Percentiles rank a stretch among this genome's conserved stretches.
Conservation (phyloP, 1,139 yeast genomes). For the Suhomyces atakaporum region DNA sequence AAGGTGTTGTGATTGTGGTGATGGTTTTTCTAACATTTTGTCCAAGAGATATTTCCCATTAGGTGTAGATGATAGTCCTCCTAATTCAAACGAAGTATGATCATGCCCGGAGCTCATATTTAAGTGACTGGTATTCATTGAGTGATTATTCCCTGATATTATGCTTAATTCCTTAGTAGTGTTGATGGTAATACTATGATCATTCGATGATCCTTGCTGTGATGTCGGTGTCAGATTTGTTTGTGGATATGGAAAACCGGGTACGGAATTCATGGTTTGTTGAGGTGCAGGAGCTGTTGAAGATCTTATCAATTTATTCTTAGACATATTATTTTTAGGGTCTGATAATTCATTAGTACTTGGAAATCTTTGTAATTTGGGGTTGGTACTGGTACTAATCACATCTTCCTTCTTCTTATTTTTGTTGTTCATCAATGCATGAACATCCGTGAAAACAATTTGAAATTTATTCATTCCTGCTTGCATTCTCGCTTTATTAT, state of each 20-base stretch:
- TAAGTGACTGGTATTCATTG: slow-evolving; percentile 32
- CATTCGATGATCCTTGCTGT: slow-evolving; percentile 13
- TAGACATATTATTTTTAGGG: slow-evolving; percentile 3
- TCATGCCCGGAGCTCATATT: slow-evolving; percentile 24
- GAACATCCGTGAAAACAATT: slow-evolving; percentile 54
- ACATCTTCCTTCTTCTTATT: slow-evolving; percentile 26
- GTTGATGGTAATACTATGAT: slow-evolving; percentile 21
- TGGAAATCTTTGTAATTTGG: slow-evolving; percentile 1
- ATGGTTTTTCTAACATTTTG: slow-evolving; percentile 42
- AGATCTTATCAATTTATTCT: slow-evolving; percentile 7
- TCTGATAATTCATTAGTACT: slow-evolving; percentile 1
- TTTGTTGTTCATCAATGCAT: slow-evolving; percentile 43
- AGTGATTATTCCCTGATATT: slow-evolving; percentile 28
- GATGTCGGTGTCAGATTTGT: slow-evolving; percentile 2
- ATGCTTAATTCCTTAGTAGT: slow-evolving; percentile 27
- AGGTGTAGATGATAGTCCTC: slow-evolving; percentile 44
- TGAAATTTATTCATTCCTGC: slow-evolving; percentile 54
- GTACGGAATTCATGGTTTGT: slow-evolving; percentile 1
- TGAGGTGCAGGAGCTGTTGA: slow-evolving; percentile 11
- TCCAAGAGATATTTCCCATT: slow-evolving; percentile 45
- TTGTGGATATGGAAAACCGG: slow-evolving; percentile 1
- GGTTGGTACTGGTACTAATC: background rate
- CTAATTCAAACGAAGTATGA: slow-evolving; percentile 43
- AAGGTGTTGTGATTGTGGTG: slow-evolving; percentile 31
- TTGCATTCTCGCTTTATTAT: slow-evolving; percentile 38